Evolutionary conservation across 345 rosid species (phyloP), one percentile per base, ranked within the genome.

Genomic region (Rhizophora apiculata): DNA sequence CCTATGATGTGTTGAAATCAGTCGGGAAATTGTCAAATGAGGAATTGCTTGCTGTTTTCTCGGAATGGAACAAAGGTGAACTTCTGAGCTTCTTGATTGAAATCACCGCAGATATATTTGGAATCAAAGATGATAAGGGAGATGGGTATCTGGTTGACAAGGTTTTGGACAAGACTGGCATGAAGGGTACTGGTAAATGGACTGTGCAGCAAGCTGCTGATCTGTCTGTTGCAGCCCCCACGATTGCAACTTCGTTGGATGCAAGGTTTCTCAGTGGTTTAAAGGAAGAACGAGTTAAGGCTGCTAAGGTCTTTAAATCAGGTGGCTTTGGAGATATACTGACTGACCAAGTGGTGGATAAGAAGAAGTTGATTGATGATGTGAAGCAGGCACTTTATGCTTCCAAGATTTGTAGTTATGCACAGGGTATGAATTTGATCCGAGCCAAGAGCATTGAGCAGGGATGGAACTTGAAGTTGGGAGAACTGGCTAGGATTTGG

Each of bases 131-230:
- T 58, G 95, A 89, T 34, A 88, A 85, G 80, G 96, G 88, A 51
- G 95, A 91, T 20, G 98, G 98, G 6, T 69, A 88, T 71, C 78
- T 94, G 82, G 98, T 91, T 64, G 98, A 91, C 70, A 91, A 94
- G 84, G 96, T 94, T 58, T 76, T 94, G 79, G 98, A 94, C 80
- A 94, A 91, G 83, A 91, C 96, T 0, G 97, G 98, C 46, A 93
- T 93, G 98, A 93, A 93, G 76, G 98, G 97, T 70, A 93, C 98
- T 6, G 97, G 97, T 4, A 91, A 94, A 82, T 91, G 98, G 98
- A 94, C 98, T 0, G 97, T 94, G 29, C 98, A 94, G 73, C 98
- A 94, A 82, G 98, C 98, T 43, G 98, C 98, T 58, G 97, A 94
- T 71, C 83, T 94, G 11, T 94, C 98, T 8, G 82, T 94, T 20